Conservation (phyloP, 495 filamentous ascomycete genomes). For the Daldinia loculata region DNA sequence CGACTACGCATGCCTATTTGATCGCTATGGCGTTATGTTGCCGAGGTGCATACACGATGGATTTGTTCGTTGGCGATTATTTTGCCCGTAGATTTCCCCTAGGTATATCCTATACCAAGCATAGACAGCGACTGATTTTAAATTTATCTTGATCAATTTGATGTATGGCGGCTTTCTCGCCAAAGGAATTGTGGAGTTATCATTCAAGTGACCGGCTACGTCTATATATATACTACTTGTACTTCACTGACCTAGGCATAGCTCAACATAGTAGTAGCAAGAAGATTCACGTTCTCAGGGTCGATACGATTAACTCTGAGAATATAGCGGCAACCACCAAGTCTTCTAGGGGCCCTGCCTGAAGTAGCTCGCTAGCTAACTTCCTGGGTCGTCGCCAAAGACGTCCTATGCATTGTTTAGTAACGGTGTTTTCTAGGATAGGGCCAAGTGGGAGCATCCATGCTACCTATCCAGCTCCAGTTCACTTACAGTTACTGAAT, state of each 20-base stretch:
- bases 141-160: background rate
- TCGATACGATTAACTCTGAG: no score
- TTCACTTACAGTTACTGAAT: no score
- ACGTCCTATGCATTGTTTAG: no score
- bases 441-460: no score
- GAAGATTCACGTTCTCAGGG: background rate
- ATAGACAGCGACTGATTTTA: conserved; percentile 6
- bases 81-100: background rate
- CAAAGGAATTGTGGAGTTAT: background rate
- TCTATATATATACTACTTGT: background rate
- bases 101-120: background rate
- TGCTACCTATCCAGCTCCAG: no score
- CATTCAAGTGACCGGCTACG: background rate
- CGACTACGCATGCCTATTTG: background rate
- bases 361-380: no score
- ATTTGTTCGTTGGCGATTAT: background rate
- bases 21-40: background rate
- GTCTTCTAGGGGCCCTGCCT: no score
- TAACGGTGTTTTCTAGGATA: no score
- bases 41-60: background rate
- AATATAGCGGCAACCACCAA: no score
- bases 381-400: no score
- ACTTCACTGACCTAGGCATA: background rate
- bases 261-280: background rate
- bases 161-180: background rate